Base-by-base conservation (phyloP, 257 asterid species). In the Dorcoceras hygrometricum region DNA sequence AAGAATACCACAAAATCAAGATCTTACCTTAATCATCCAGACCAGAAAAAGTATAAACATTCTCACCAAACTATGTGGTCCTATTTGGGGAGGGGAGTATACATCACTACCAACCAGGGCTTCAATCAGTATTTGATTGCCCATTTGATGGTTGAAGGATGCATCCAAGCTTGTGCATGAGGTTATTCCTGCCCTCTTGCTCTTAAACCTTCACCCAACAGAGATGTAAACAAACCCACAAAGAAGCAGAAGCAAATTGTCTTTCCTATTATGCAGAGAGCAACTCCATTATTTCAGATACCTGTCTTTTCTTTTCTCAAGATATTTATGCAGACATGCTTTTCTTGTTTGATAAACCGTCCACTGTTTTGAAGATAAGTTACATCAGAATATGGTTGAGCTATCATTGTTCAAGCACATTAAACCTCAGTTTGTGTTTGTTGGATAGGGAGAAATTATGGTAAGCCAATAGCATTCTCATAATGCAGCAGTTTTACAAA, bases 291-390 rank as follows among this genome's bases (percentile, higher is more conserved):
- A 70, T 65, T 57, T 62, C 72, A 67, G 75, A 39, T 83, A 90
- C 99, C 99, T 90, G 96, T 94, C 96, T 76, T 90, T 94, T 76
- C 81, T 84, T 82, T 90, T 94, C 95, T 94, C 97, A 57, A 83
- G 95, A 78, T 86, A 94, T 85, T 96, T 87, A 63, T 84, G 96
- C 60, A 94, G 89, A 23, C 87, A 94, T 39, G 96, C 96, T 82
- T 94, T 87, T 79, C 97, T 82, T n/a, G 80, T 86, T 73, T 60
- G 92, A 75, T 16, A 85, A 86, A 54, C 90, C 90, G 73, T 88
- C 96, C 70, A 64, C 88, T 85, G 85, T 68, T 76, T 69, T 64
- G 20, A 68, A 79, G 61, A 77, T 43, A 43, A 43, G 39, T 43
- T 43, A 14, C 51, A 43, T 43, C 51, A 43, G 51, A 43, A 63